Evolutionary conservation across 2,329 filamentous ascomycete genomes (phyloP).

Genomic region (Beauveria asiatica): DNA sequence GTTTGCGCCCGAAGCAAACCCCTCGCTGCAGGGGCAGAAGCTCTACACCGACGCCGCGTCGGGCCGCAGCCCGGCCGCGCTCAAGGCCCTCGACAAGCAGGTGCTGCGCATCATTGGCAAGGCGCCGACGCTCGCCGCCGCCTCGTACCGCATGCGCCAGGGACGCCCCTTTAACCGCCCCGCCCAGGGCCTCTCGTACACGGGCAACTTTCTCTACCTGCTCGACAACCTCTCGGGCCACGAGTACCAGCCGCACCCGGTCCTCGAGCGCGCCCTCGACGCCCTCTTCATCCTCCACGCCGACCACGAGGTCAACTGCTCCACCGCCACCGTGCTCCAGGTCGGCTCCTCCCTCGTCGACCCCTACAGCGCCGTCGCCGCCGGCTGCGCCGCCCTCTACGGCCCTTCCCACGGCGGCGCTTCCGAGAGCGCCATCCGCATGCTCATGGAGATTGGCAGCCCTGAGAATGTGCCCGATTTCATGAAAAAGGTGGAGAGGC

Average conservation of each 20-base stretch:
- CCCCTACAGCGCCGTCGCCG: constrained; percentile 44
- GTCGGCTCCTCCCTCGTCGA: constrained; percentile 49
- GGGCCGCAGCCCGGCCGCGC: constrained; percentile 29
- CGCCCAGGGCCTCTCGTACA: constrained; percentile 38
- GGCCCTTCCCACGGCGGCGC: constrained; percentile 53
- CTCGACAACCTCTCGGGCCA: constrained; percentile 40
- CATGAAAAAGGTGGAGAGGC: constrained; percentile 40
- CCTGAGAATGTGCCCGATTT: constrained; percentile 42
- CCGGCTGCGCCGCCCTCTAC: constrained; percentile 44
- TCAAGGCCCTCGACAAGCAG: constrained; percentile 40
- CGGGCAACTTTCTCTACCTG: constrained; percentile 47
- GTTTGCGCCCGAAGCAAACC: constrained; percentile 42
- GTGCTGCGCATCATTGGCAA: constrained; percentile 44
- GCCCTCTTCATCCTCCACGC: constrained; percentile 47
- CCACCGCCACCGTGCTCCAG: constrained; percentile 46
- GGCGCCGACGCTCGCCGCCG: constrained; percentile 40
- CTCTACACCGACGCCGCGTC: constrained; percentile 38
- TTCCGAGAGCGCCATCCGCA: constrained; percentile 47
- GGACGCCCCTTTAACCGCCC: constrained; percentile 43
- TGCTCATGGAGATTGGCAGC: constrained; percentile 42
- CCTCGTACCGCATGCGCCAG: constrained; percentile 43
- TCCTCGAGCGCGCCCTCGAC: constrained; percentile 42
- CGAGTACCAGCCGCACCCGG: constrained; percentile 40
- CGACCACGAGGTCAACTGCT: constrained; percentile 52
- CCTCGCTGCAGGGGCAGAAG: constrained; percentile 40